Percentiles rank a stretch among this genome's conserved stretches.
These are phyloP conservation scores for Flaveria ramosissima DNA, from an alignment of 129 eudicot genomes.

Conservation along the genomic window DNA sequence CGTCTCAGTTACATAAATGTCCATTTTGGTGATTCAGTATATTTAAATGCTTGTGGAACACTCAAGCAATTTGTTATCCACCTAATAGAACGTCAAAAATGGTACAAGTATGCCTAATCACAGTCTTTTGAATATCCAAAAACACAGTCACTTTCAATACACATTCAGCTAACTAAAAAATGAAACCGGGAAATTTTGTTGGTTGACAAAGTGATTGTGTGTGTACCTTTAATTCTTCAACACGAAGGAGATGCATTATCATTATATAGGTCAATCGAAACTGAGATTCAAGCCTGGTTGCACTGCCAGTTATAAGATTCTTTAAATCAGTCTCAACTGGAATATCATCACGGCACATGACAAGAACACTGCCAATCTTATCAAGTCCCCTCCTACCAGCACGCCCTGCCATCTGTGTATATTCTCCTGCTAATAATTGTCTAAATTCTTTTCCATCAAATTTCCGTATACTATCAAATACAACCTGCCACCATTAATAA, in stretches of 20 bases:
- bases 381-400: conserved; percentile 99
- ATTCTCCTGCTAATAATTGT: conserved; percentile 94
- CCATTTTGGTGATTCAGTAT: neutral
- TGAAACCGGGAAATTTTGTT: neutral
- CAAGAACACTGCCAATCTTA: conserved; percentile 82
- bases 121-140: neutral
- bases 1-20: neutral
- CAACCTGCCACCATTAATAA: conserved; percentile 63
- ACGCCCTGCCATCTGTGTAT: conserved; percentile 99
- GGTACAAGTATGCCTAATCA: neutral
- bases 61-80: neutral
- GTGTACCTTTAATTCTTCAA: conserved; percentile 95
- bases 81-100: neutral
- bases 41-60: neutral
- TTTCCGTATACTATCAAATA: conserved; percentile 86
- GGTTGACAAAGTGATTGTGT: neutral
- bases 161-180: neutral
- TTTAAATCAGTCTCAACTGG: conserved; percentile 76
- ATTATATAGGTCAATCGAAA: conserved; percentile 94
- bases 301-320: conserved; percentile 79
- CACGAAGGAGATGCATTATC: conserved; percentile 98
- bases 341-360: conserved; percentile 97
- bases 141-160: neutral
- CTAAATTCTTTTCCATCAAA: conserved; percentile 97
- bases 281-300: conserved; percentile 92